Evolutionary conservation across 2,329 filamentous ascomycete genomes (phyloP).

Genomic region (Claviceps maximensis): DNA sequence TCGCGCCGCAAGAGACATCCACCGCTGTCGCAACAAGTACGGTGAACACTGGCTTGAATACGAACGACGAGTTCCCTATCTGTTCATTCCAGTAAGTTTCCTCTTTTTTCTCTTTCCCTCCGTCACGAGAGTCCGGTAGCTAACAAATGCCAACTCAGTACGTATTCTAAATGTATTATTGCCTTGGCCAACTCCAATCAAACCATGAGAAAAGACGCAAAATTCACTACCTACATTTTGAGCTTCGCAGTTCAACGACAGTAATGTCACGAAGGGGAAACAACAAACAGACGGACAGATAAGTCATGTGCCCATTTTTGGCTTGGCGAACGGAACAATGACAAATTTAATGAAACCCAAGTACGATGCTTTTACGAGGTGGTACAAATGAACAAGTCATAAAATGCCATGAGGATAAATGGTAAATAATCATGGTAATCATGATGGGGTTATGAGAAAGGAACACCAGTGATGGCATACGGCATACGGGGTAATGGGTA

Average conservation of each 20-base stretch:
- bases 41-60: slow-evolving; percentile 73
- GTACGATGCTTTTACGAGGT: background rate
- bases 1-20: slow-evolving; percentile 62
- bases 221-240: background rate
- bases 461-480: background rate
- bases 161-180: background rate
- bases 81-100: slow-evolving; percentile 59
- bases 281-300: background rate
- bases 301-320: background rate
- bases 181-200: background rate
- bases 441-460: background rate
- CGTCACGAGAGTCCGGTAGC: background rate
- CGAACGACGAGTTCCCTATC: slow-evolving; percentile 62
- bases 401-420: too few relatives aligned
- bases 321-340: background rate
- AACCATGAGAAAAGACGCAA: background rate
- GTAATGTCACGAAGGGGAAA: background rate
- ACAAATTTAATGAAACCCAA: background rate
- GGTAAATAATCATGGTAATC: background rate
- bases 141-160: background rate
- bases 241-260: background rate
- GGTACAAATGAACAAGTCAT: background rate
- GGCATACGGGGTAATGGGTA: too few relatives aligned
- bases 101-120: background rate
- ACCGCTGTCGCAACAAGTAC: slow-evolving; percentile 67